A percentile compares a stretch with the other conserved stretches of the same genome.
These are phyloP conservation scores for Zoysia japonica DNA, from an alignment of 176 grass and related monocot genomes.

Conservation along the genomic window DNA sequence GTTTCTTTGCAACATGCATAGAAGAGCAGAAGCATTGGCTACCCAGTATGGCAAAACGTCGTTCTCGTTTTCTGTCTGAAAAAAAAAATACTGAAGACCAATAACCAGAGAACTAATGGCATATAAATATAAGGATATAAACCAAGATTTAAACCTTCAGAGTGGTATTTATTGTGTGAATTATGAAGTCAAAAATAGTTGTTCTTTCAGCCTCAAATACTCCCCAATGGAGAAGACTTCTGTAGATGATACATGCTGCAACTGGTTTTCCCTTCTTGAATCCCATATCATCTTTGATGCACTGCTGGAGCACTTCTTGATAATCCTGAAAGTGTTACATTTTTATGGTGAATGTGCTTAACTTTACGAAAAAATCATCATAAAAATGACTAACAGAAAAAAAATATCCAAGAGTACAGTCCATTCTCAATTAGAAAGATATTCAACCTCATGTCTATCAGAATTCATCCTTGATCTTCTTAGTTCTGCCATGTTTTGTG, in stretches of 20 bases:
- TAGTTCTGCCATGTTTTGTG: slow-evolving; percentile 52
- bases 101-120: slow-evolving; percentile 5
- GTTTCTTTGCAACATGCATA: slow-evolving; percentile 87
- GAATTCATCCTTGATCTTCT: slow-evolving; percentile 71
- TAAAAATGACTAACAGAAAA: slow-evolving; percentile 4
- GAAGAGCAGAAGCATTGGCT: slow-evolving; percentile 80
- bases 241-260: slow-evolving; percentile 82
- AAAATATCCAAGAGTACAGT: not conserved
- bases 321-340: slow-evolving; percentile 57
- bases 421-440: not conserved
- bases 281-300: slow-evolving; percentile 84
- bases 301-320: slow-evolving; percentile 63
- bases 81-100: slow-evolving; percentile 30
- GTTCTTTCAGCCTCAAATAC: slow-evolving; percentile 84
- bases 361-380: not conserved
- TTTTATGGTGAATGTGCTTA: slow-evolving; percentile 20
- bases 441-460: slow-evolving; percentile 72
- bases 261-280: slow-evolving; percentile 84
- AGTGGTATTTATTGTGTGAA: slow-evolving; percentile 67
- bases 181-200: slow-evolving; percentile 83
- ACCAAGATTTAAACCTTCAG: slow-evolving; percentile 59
- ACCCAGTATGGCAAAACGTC: slow-evolving; percentile 84
- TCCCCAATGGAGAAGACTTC: slow-evolving; percentile 79
- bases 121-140: slow-evolving; percentile 11
- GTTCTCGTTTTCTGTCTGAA: slow-evolving; percentile 78